These are phyloP conservation scores for Pseudopithomyces chartarum DNA, from an alignment of 2,329 filamentous ascomycete genomes.

Conservation along the genomic window DNA sequence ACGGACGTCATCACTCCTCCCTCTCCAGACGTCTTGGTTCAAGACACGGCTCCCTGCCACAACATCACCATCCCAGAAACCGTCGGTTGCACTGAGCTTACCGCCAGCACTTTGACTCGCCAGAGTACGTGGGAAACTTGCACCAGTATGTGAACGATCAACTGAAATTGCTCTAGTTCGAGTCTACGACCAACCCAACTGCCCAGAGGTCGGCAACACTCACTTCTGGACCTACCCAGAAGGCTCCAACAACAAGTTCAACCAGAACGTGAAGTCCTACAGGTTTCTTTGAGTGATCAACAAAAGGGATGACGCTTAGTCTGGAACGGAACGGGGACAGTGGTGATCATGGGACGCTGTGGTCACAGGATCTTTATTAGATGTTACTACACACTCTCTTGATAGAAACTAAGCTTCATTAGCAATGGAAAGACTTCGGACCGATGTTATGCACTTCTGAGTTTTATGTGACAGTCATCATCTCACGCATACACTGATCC, in stretches of 20 bases:
- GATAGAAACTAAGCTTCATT: background rate
- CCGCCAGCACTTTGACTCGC: conserved; percentile 1
- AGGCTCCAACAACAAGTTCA: conserved; percentile 3
- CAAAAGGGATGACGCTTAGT: background rate
- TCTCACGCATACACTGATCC: no score
- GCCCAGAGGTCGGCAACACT: background rate
- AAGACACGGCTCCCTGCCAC: conserved; percentile 3
- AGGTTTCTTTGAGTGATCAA: background rate
- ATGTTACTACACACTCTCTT: background rate
- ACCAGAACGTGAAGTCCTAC: background rate
- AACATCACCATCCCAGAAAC: background rate
- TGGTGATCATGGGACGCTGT: conserved; percentile 5
- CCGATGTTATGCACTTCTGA: background rate
- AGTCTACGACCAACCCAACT: background rate
- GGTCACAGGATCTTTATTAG: background rate
- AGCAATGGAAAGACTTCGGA: background rate
- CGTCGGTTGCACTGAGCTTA: conserved; percentile 4
- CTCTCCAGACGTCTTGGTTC: background rate
- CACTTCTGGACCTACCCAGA: background rate
- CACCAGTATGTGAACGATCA: background rate
- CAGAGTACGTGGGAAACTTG: background rate
- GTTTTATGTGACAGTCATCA: no score
- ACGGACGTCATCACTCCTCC: background rate
- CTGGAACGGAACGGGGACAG: background rate
- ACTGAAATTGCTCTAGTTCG: background rate